Base-by-base conservation (phyloP, 345 rosid genomes). In the Firmiana major region DNA sequence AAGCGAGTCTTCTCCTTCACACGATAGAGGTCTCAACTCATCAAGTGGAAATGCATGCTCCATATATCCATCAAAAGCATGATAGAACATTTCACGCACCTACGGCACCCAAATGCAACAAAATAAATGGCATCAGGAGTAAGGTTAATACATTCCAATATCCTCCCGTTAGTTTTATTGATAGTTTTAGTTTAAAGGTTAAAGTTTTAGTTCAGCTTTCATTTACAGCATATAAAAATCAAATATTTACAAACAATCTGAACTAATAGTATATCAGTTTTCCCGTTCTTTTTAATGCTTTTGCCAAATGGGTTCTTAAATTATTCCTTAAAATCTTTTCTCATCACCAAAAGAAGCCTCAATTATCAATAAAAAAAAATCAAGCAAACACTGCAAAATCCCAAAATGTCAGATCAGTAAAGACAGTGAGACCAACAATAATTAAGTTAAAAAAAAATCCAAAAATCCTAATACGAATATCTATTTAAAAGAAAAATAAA, bases 31-130 rank as follows among this genome's bases (percentile, higher is more conserved):
- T 76, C 80, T 92, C 79, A 96, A 83, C 81, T 96, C 99, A 82
- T 96, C 99, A 34, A 86, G 92, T 9, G 98, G 99, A 82, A 96
- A 96, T 57, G 98, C 99, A 81, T 96, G 86, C 71, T 91, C 89
- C 98, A 96, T 93, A 73, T 96, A 96, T 76, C 99, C 99, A 86
- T 92, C 84, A 74, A 96, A 96, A 36, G 97, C 97, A 84, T 92
- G 99, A 90, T 96, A 93, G 86, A 96, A 93, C 99, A 96, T 96
- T 80, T 81, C 98, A 58, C 89, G 97, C 69, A 96, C 99, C 99
- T 96, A 81, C 13, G 42, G 55, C 53, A 8, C 49, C 24, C 24
- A 45, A 46, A 48, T 48, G 51, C 46, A 62, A 62, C 5, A 26
- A 36, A 36, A 34, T 0, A 49, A 24, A 74, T 21, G 28, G 3